Conservation (phyloP, 768 basidiomycete species). For the Phylloporus arenicola region DNA sequence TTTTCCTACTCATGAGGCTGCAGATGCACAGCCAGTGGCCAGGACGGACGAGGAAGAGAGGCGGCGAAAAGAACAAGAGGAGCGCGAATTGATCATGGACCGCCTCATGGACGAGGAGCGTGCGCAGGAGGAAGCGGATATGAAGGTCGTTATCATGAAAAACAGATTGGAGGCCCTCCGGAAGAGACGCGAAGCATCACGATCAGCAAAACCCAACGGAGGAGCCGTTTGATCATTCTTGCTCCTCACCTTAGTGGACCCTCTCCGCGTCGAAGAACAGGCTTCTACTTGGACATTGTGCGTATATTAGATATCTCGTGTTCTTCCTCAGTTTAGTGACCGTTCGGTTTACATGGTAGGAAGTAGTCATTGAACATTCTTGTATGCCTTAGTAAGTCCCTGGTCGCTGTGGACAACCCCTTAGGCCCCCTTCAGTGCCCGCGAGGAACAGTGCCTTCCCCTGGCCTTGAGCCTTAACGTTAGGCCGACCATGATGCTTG, state of each 20-base stretch:
- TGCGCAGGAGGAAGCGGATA: constrained; percentile 84
- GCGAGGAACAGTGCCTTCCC: background rate
- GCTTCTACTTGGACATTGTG: background rate
- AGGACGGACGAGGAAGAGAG: constrained; percentile 34
- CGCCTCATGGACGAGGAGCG: constrained; percentile 78
- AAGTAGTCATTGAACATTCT: background rate
- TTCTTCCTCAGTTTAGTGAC: background rate
- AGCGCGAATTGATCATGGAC: constrained; percentile 81
- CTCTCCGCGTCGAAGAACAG: background rate
- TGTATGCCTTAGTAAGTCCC: background rate
- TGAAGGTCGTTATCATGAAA: constrained; percentile 63
- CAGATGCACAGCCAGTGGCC: constrained; percentile 13
- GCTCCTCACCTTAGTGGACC: too few species aligned
- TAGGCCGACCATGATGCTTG: background rate
- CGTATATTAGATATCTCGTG: background rate
- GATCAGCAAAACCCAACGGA: constrained; percentile 14
- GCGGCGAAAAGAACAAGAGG: constrained; percentile 57
- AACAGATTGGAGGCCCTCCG: constrained; percentile 56
- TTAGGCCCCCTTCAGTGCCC: background rate
- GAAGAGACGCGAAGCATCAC: constrained; percentile 38
- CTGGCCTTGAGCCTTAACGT: background rate
- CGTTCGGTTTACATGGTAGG: background rate
- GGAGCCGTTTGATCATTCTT: constrained; percentile 15
- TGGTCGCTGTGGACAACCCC: background rate
- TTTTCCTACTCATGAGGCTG: constrained; percentile 37